phyloP scores from a whole-genome alignment of 176 grass and related monocot genomes.

The Pharus latifolius region DNA sequence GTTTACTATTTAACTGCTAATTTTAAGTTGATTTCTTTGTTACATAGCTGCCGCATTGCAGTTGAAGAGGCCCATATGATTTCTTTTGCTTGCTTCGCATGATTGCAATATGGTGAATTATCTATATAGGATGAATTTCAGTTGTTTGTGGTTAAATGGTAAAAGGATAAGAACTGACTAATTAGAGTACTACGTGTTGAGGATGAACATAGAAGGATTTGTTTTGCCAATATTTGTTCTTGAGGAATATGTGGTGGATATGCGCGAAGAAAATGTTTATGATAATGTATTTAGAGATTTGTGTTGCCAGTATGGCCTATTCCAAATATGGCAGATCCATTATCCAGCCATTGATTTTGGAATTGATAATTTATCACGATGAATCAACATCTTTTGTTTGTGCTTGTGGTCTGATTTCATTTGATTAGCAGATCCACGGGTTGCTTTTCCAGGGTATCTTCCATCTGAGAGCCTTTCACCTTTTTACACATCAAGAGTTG shows the following conservation, averaged over 20 bases:
- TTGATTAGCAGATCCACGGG: constrained; percentile 24
- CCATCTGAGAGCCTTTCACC: constrained; percentile 11
- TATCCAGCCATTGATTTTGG: too few relatives aligned
- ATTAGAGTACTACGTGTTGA: not conserved
- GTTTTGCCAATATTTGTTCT: too few relatives aligned
- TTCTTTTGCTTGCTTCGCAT: too few relatives aligned
- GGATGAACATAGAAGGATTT: not conserved
- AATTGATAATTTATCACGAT: not conserved
- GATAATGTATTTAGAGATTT: too few relatives aligned
- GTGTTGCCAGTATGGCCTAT: too few relatives aligned
- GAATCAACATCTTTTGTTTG: constrained; percentile 1
- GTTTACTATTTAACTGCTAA: too few relatives aligned
- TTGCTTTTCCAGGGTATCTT: constrained; percentile 27
- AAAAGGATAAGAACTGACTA: not conserved
- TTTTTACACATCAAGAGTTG: constrained; percentile 18
- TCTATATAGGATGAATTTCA: too few relatives aligned
- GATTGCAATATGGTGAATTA: too few relatives aligned
- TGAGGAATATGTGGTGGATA: too few relatives aligned
- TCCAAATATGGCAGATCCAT: too few relatives aligned
- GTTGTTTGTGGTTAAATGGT: not conserved
- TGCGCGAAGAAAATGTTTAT: too few relatives aligned
- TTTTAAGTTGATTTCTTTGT: too few relatives aligned
- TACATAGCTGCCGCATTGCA: not conserved
- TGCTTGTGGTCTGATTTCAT: constrained; percentile 5
- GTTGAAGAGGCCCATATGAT: not conserved